phyloP scores from a whole-genome alignment of 305 asterid species.

The Fraxinus platypoda region DNA sequence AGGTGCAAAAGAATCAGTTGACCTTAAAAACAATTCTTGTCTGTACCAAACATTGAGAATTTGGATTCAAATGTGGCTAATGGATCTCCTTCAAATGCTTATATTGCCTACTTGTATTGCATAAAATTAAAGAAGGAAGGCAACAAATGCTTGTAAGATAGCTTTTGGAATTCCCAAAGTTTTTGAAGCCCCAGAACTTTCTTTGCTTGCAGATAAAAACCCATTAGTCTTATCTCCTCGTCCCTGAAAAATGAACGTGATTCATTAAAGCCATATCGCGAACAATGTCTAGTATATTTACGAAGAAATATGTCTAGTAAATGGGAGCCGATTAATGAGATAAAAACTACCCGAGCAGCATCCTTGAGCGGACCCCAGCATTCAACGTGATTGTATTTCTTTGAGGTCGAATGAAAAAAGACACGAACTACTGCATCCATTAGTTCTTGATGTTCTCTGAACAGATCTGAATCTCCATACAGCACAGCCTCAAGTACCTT shows the following conservation, averaged over 20 bases:
- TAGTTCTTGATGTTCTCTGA: slow-evolving; percentile 53
- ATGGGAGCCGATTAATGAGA: not conserved
- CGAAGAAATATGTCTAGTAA: not conserved
- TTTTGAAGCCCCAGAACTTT: slow-evolving; percentile 28
- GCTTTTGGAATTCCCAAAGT: slow-evolving; percentile 55
- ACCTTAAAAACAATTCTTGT: slow-evolving; percentile 39
- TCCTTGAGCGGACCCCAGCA: slow-evolving; percentile 90
- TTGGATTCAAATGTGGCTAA: slow-evolving; percentile 5
- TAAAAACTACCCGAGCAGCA: slow-evolving; percentile 63
- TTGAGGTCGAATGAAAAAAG: slow-evolving; percentile 79
- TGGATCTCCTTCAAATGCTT: not conserved
- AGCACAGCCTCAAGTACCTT: slow-evolving; percentile 87
- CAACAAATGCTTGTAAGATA: slow-evolving; percentile 68
- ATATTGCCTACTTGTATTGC: not conserved
- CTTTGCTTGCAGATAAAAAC: slow-evolving; percentile 46
- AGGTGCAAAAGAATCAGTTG: slow-evolving; percentile 45
- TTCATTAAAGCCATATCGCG: not conserved
- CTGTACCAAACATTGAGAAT: not conserved
- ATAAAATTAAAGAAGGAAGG: slow-evolving; percentile 54
- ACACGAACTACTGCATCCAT: slow-evolving; percentile 80
- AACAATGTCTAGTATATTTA: not conserved
- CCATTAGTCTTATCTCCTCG: slow-evolving; percentile 49
- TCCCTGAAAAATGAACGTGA: slow-evolving; percentile 39
- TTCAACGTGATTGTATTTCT: slow-evolving; percentile 70
- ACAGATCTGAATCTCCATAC: slow-evolving; percentile 75